Evolutionary conservation across 805 yeast species (phyloP), one percentile per base, ranked within the genome.

Genomic region (Huiozyma sinensis): DNA sequence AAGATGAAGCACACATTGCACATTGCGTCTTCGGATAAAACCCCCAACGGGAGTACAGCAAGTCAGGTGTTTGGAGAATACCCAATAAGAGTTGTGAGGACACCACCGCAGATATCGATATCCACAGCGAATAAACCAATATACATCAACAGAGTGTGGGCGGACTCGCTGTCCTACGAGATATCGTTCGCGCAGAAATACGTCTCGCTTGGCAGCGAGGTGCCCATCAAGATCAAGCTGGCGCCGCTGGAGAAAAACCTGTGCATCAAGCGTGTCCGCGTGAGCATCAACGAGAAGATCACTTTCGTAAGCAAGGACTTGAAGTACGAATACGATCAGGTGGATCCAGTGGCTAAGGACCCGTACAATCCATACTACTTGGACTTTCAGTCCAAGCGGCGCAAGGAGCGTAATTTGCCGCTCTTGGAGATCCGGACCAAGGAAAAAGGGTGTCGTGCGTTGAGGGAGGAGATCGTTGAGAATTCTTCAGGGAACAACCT

Each of bases 111-210:
- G 7, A 51, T 53, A 2, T 68, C 70, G 1, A 44, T 61, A 1
- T 63, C 71, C 0, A 66, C 72, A 1, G 66, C 67, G 5, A 82
- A 83, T 56, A 84, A 83, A 56, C 87, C 94, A 0, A 76, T 84
- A 11, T 83, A 79, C 58, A 86, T 84, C 31, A 82, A 81, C 57
- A 70, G 86, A 50, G 71, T 78, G 1, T 84, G 94, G 94, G 77
- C 79, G 52, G 81, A 83, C 46, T 60, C 86, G 0, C 62, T 84
- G 33, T 77, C 78, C 43, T 84, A 84, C 59, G 83, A 82, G 51
- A 71, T 84, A 7, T 74, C 87, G 0, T 72, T 84, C 47, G 89
- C 88, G 0, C 73, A 72, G 46, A 84, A 83, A 56, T 84, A 72
- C 57, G 77, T 83, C 8, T 69, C 83, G 1, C 63, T 84, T 40